phyloP scores from a whole-genome alignment of 768 basidiomycete genomes.

The Lentinula sp. region DNA sequence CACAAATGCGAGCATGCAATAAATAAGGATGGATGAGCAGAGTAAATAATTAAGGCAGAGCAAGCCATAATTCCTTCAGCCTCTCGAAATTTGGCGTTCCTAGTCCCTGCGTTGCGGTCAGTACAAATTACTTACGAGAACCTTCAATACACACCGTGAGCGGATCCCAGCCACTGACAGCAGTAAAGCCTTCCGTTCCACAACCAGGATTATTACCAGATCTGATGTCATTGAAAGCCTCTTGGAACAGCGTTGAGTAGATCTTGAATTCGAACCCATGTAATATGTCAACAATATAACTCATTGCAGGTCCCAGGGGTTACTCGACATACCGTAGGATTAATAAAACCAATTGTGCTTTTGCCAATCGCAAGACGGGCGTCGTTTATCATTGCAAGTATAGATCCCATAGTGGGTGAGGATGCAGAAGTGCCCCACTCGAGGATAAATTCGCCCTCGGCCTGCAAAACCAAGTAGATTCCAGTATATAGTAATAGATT shows the following conservation, averaged over 20 bases:
- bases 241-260: slow-evolving; percentile 10
- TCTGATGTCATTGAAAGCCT: slow-evolving; percentile 17
- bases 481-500: background rate
- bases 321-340: slow-evolving; percentile 26
- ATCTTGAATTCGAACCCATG: slow-evolving; percentile 8
- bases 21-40: too few relatives aligned
- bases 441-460: slow-evolving; percentile 25
- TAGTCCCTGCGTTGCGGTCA: slow-evolving; percentile 17
- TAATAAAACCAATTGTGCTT: slow-evolving; percentile 34
- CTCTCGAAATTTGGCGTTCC: slow-evolving; percentile 31
- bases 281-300: background rate
- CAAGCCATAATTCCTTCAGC: slow-evolving; percentile 25
- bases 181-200: slow-evolving; percentile 11
- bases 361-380: slow-evolving; percentile 25
- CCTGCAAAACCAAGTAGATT: background rate
- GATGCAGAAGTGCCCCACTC: slow-evolving; percentile 43
- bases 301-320: slow-evolving; percentile 1
- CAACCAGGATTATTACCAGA: slow-evolving; percentile 16
- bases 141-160: slow-evolving; percentile 15
- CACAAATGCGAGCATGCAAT: too few relatives aligned
- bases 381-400: slow-evolving; percentile 41
- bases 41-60: slow-evolving; percentile 22
- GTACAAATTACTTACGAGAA: background rate
- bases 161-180: slow-evolving; percentile 13
- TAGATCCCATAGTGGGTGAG: slow-evolving; percentile 35